These are phyloP conservation scores for Pythium brassicae DNA, from an alignment of 352 stramenopile genomes.

Conservation along the genomic window DNA sequence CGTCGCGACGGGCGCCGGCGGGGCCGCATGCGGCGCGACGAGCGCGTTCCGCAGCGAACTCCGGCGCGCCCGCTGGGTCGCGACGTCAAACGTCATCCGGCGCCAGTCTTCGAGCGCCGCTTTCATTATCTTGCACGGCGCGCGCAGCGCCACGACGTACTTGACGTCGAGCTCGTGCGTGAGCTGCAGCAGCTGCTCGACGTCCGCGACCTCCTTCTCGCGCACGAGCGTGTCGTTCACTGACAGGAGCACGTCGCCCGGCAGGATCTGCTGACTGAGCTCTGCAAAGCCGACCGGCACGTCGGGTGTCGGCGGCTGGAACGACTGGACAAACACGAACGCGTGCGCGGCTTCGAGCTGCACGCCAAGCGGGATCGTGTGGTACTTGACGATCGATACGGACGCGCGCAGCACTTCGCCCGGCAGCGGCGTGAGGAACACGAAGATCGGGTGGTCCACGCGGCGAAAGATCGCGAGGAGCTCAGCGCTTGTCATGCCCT, in stretches of 20 bases:
- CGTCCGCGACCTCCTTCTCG: slow-evolving; percentile 31
- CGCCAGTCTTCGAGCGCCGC: slow-evolving; percentile 22
- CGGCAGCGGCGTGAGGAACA: slow-evolving; percentile 45
- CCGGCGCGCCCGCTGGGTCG: slow-evolving; percentile 25
- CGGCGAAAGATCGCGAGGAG: slow-evolving; percentile 34
- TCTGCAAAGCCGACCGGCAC: slow-evolving; percentile 41
- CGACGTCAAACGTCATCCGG: slow-evolving; percentile 19
- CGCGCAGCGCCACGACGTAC: slow-evolving; percentile 35
- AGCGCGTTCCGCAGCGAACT: slow-evolving; percentile 22
- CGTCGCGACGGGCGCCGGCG: background rate
- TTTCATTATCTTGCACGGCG: slow-evolving; percentile 39
- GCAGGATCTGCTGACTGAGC: slow-evolving; percentile 57
- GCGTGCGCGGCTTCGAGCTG: slow-evolving; percentile 29
- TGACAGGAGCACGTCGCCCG: slow-evolving; percentile 59
- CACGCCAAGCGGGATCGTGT: slow-evolving; percentile 34
- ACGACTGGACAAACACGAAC: slow-evolving; percentile 49
- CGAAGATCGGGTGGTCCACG: slow-evolving; percentile 25
- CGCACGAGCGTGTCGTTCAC: slow-evolving; percentile 28
- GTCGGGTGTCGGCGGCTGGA: slow-evolving; percentile 13
- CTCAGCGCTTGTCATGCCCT: slow-evolving; percentile 30
- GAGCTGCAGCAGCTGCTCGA: slow-evolving; percentile 28
- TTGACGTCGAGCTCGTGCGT: slow-evolving; percentile 20
- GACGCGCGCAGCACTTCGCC: slow-evolving; percentile 49
- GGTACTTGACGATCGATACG: slow-evolving; percentile 60
- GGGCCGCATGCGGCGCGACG: background rate